These are phyloP conservation scores for Lepiota venenata DNA, from an alignment of 768 basidiomycete genomes.

Conservation along the genomic window DNA sequence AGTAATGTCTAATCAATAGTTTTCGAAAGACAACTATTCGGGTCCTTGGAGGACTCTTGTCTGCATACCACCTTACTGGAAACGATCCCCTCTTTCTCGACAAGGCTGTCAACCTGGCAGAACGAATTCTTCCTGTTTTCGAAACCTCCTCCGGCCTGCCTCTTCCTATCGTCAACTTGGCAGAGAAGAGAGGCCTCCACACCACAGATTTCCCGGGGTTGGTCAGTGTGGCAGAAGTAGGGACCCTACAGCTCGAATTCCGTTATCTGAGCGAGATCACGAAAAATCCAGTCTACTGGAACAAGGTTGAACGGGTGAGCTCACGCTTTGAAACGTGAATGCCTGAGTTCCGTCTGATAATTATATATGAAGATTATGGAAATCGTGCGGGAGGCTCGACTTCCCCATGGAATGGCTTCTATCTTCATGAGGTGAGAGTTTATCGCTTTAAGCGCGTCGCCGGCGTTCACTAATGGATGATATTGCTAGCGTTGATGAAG, in stretches of 20 bases:
- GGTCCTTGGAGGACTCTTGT: constrained; percentile 84
- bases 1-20: not conserved
- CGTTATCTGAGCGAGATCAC: constrained; percentile 82
- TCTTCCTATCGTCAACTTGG: constrained; percentile 75
- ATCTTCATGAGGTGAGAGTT: constrained; percentile 72
- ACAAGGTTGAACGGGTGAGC: constrained; percentile 66
- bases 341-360: not conserved
- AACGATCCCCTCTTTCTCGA: constrained; percentile 68
- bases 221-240: constrained; percentile 82
- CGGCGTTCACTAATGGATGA: constrained; percentile 1
- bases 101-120: constrained; percentile 78
- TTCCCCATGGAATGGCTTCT: constrained; percentile 74
- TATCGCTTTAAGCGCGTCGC: not conserved
- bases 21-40: constrained; percentile 82
- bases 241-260: constrained; percentile 88
- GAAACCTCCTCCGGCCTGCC: constrained; percentile 82
- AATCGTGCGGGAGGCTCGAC: constrained; percentile 56
- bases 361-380: constrained; percentile 50
- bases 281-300: constrained; percentile 78
- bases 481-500: constrained; percentile 31
- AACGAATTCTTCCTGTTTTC: constrained; percentile 83
- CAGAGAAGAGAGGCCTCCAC: constrained; percentile 50
- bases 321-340: not conserved
- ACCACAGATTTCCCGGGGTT: constrained; percentile 58
- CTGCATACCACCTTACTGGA: constrained; percentile 76